Conservation (phyloP, 2,329 filamentous ascomycete genomes). For the Plenodomus tracheiphilus region DNA sequence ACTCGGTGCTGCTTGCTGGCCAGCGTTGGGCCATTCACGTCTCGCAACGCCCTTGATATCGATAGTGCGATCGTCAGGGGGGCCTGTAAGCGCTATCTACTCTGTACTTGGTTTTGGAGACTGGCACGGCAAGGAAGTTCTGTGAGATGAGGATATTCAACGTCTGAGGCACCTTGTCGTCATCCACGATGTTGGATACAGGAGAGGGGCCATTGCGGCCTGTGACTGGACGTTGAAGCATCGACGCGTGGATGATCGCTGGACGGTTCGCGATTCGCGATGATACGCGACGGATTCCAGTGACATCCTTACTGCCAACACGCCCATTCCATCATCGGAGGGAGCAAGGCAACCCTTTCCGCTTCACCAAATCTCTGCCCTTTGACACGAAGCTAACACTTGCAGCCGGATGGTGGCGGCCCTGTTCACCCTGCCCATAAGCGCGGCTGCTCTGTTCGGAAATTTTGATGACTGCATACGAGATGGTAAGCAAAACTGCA, state of each 20-base stretch:
- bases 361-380: no score
- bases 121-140: conserved; percentile 1
- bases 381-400: no score
- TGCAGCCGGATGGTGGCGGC: no score
- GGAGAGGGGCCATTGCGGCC: no score
- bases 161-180: conserved; percentile 1
- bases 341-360: no score
- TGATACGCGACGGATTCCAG: not conserved
- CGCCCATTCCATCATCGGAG: no score
- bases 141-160: conserved; percentile 15
- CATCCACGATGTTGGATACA: not conserved
- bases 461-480: no score
- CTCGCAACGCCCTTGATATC: conserved; percentile 4
- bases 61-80: conserved; percentile 29
- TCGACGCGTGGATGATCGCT: not conserved
- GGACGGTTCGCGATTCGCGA: not conserved
- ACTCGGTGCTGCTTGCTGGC: not conserved
- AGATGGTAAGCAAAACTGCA: no score
- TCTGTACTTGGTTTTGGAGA: conserved; percentile 3
- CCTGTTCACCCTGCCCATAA: no score
- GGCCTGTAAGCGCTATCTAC: conserved; percentile 3
- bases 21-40: not conserved
- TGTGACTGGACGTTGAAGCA: not conserved
- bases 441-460: no score
- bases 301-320: not conserved